These are phyloP conservation scores for Orbilia oligospora DNA, from an alignment of 2,329 filamentous ascomycete genomes.

Conservation along the genomic window DNA sequence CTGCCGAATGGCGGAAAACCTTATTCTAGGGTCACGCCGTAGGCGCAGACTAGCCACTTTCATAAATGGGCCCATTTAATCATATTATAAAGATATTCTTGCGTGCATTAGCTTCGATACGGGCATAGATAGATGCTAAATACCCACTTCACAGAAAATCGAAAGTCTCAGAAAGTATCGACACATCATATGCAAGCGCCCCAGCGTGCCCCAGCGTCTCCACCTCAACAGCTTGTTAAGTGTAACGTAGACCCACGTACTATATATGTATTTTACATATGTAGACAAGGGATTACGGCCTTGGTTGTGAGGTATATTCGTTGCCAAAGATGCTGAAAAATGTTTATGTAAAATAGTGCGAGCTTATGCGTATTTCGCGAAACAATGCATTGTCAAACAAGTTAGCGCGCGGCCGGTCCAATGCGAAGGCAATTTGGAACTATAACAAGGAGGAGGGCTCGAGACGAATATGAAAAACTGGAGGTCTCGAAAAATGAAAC, in stretches of 20 bases:
- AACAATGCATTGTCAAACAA: background rate
- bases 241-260: background rate
- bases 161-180: background rate
- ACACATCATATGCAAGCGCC: background rate
- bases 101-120: background rate
- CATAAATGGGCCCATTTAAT: background rate
- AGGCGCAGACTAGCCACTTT: background rate
- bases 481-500: background rate
- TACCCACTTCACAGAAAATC: background rate
- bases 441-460: background rate
- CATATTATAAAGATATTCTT: background rate
- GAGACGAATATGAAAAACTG: too few species aligned
- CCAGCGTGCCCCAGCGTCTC: too few species aligned
- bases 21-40: background rate
- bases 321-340: background rate
- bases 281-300: background rate
- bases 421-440: background rate
- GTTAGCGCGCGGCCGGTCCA: background rate
- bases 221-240: too few species aligned
- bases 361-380: conserved; percentile 1
- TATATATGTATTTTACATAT: too few species aligned
- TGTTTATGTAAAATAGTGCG: conserved; percentile 1
- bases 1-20: too few species aligned
- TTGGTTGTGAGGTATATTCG: background rate
- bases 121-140: background rate